Evolutionary conservation across 441 rosid genomes (phyloP), one percentile per base, ranked within the genome.

Genomic region (Erodium moschatum): DNA sequence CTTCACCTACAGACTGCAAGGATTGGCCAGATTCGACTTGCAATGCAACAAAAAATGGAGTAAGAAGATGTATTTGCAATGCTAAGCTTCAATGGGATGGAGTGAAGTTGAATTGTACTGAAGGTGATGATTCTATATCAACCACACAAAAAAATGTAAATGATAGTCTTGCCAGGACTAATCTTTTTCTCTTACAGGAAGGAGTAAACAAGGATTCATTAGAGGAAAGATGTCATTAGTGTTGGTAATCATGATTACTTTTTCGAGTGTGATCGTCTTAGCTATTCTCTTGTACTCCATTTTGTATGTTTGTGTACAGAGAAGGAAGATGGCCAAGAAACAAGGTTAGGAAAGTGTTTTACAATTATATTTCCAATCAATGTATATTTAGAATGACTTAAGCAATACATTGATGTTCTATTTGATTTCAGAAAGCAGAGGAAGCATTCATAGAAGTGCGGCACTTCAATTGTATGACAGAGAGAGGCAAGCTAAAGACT

Each of bases 1-100:
- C 67, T 67, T 69, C 81, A n/a, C 65, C 81, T 35, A 31, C 56
- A 64, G 90, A 84, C 56, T 89, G 93, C 83, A 82, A 50, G 56
- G 86, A 83, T 70, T 89, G 89, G 88, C 88, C 89, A 0, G 52
- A 80, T 72, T 81, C 93, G 10, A 68, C 79, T 67, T 87, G 92
- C 69, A 74, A 70, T 44, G 69, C 27, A 15, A 74, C 78, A 40
- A 40, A 67, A 35, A 73, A 81, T 15, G 79, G 84, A 46, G 67
- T 42, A 75, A 80, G 73, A 56, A 78, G 70, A 60, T 89, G 96
- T 81, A 54, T 76, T 48, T 87, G 96, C 71, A 73, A 69, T 24
- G 52, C 67, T 64, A 67, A 35, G 67, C 82, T 72, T 52, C 75
- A 19, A 35, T 89, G 96, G 96, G 77, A 82, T 79, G 72, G 79